Conservation (phyloP, 371 early-diverging fungal genomes). For the Apophysomyces variabilis region DNA sequence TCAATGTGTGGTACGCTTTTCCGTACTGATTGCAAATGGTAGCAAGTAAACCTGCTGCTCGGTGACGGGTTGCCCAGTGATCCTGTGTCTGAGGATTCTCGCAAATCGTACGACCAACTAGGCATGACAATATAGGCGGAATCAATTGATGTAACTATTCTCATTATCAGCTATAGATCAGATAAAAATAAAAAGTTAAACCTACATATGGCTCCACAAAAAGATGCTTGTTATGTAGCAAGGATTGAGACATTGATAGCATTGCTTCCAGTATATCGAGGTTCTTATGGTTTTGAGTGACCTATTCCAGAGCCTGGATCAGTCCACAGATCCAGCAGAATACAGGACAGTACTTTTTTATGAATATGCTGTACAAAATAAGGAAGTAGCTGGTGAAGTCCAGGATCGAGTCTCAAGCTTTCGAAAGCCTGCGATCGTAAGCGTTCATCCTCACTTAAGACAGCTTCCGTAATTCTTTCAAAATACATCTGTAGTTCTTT, state of each 20-base stretch:
- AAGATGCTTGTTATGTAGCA: conserved; percentile 91
- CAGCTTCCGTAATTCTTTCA: conserved; percentile 91
- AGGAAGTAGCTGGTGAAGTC: conserved; percentile 97
- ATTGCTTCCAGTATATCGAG: conserved; percentile 73
- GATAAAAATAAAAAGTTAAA: not conserved
- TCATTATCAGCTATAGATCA: not conserved
- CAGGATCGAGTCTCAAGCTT: conserved; percentile 90
- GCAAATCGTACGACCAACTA: conserved; percentile 88
- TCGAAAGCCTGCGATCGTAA: conserved; percentile 83
- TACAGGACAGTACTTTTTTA: conserved; percentile 65
- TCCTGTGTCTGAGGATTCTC: conserved; percentile 64
- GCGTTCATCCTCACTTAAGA: conserved; percentile 78
- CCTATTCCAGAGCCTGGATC: conserved; percentile 45
- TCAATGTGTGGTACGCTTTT: conserved; percentile 81
- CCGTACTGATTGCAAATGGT: conserved; percentile 77
- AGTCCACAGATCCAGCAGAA: not conserved
- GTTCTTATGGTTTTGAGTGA: conserved; percentile 80
- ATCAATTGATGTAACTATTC: conserved; percentile 95
- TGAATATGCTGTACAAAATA: conserved; percentile 98
- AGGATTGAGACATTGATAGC: conserved; percentile 82
- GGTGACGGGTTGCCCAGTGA: conserved; percentile 86
- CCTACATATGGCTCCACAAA: conserved; percentile 98
- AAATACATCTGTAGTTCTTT: conserved; percentile 97
- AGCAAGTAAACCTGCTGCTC: conserved; percentile 77
- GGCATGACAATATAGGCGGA: conserved; percentile 94